Base-by-base conservation (phyloP, 2,329 filamentous ascomycete genomes). In the Stachybotrys echinatus region DNA sequence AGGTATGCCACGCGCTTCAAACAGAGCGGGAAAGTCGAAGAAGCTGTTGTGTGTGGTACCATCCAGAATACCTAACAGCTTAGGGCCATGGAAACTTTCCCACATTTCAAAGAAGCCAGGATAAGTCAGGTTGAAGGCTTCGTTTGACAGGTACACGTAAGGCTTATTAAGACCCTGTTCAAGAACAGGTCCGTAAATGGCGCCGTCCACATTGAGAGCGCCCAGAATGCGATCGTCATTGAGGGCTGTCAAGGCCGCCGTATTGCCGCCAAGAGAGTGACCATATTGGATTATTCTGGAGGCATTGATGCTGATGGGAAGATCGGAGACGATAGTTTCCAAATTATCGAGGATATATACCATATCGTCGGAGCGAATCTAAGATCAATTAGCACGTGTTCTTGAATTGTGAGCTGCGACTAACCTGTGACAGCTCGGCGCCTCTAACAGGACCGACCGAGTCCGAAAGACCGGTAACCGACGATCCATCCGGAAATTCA, bases 151-250 rank as follows among this genome's bases (percentile, higher is more conserved):
- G 17, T 55, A 47, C 3, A 56, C 12, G 31, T 62, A 58, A 1
- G 62, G 60, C n/a, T 50, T 48, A 17, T 54, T 49, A 4, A 62
- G 45, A 0, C 60, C 60, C 6, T 23, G 27, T n/a, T 57, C 49
- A 4, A 50, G 49, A 10, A 58, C 56, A 14, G 55, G 54, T 10
- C 52, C 55, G 14, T 52, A 58, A 2, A 68, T 45, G 1, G 43
- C 31, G n/a, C 72, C 71, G 50, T 74, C 71, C n/a, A 72, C 44
- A 52, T 71, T 62, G 3, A 71, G 50, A 39, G 65, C 68, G 6
- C 58, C 69, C 3, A 57, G 50, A 50, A 72, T 58, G n/a, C 67
- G 60, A 1, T 50, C 44, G 45, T 70, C 67, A 4, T 50, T 44
- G 20, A 58, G 49, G 48, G 65, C 57, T 10, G 59, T 58, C 6